Conservation (phyloP, 257 asterid genomes). For the Nyctanthes arbortristis region DNA sequence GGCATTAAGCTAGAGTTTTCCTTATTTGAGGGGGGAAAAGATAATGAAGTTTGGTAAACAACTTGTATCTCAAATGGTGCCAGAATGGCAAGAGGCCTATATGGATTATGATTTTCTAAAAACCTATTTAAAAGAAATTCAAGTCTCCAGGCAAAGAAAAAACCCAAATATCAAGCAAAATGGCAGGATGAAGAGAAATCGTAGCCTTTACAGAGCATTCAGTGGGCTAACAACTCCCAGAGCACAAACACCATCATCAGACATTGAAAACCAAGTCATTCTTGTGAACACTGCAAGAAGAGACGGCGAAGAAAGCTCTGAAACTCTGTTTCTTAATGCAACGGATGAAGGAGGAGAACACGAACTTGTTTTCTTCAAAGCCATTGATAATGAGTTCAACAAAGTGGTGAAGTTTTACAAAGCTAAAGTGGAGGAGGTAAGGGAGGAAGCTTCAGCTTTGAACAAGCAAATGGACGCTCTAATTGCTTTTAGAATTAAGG, state of each 20-base stretch:
- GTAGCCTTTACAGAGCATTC: constrained; percentile 44
- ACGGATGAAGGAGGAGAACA: constrained; percentile 33
- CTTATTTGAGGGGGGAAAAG: not conserved
- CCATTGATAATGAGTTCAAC: constrained; percentile 36
- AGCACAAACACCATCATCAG: constrained; percentile 4
- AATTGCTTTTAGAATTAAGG: no score
- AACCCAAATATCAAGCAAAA: not conserved
- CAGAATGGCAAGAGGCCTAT: constrained; percentile 57
- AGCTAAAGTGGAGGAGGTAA: constrained; percentile 43
- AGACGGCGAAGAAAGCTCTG: constrained; percentile 5
- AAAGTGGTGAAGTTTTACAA: no score
- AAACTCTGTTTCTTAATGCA: no score
- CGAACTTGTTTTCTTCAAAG: constrained; percentile 38
- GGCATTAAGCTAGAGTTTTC: not conserved
- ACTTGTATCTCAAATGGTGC: constrained; percentile 47
- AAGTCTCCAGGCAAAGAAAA: constrained; percentile 26
- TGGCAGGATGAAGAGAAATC: constrained; percentile 27
- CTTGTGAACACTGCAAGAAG: constrained; percentile 13
- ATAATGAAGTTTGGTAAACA: constrained; percentile 50
- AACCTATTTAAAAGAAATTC: constrained; percentile 31
- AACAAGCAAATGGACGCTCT: constrained; percentile 53
- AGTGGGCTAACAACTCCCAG: constrained; percentile 39
- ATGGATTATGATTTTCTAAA: constrained; percentile 40
- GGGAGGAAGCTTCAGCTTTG: constrained; percentile 40
- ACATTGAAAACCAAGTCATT: no score